Base-by-base conservation (phyloP, 225 moss, liverwort and hornwort genomes). In the Sphagnum tenellum region DNA sequence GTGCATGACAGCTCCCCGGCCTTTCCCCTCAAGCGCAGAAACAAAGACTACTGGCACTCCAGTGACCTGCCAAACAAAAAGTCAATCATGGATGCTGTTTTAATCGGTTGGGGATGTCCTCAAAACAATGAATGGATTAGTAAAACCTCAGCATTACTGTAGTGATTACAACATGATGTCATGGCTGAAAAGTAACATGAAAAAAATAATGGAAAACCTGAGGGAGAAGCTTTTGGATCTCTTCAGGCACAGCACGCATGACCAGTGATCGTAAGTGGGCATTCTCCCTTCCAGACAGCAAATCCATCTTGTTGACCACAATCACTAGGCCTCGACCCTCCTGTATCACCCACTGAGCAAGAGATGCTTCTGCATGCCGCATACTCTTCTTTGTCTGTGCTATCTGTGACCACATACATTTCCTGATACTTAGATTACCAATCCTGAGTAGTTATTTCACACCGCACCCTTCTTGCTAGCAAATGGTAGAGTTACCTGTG, bases 251-350 rank as follows among this genome's bases (percentile, higher is more conserved):
- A 70, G 98, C 98, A 70, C 80, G 86, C 85, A 81, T 79, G 48
- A 92, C 92, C 3, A 89, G 78, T 46, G 68, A 77, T 48, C 90
- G 78, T 8, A 98, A 44, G 10, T 79, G 85, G 13, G 86, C 83
- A 55, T 93, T 82, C 54, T 83, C 90, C 62, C 70, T 87, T 67
- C 87, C 98, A 68, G 80, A 80, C 8, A 98, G 72, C 57, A 93
- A 61, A 74, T 98, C 98, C 98, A 98, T 90, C 77, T 98, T 98
- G 69, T 98, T 93, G 44, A 98, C 90, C 10, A 98, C 86, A 29
- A 98, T 76, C 8, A 98, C 89, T 46, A 98, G 81, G 55, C 89
- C 90, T 49, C 93, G 83, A 11, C 93, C 93, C 75, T 98, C 98
- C 75, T 98, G 83, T 12, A 98, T 87, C 6, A 84, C 93, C 90